Percentiles rank a stretch among this genome's conserved stretches.
These are phyloP conservation scores for Ilex asprella DNA, from an alignment of 257 asterid genomes.

Conservation along the genomic window DNA sequence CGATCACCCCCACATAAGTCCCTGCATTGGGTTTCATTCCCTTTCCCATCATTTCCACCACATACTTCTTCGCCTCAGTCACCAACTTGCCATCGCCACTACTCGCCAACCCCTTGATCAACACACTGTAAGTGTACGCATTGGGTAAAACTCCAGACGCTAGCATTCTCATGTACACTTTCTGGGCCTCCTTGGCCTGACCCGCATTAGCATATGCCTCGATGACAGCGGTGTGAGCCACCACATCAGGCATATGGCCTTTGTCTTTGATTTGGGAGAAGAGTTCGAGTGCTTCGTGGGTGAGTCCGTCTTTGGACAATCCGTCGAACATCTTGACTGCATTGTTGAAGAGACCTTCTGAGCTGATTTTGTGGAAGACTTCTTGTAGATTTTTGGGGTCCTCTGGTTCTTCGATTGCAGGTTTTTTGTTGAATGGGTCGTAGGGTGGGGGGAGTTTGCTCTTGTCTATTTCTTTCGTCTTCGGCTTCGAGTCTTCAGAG, in stretches of 20 bases:
- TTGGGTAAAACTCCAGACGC: slow-evolving; percentile 65
- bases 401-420: slow-evolving; percentile 36
- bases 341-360: slow-evolving; percentile 57
- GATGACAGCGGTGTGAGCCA: slow-evolving; percentile 81
- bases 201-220: slow-evolving; percentile 78
- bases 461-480: slow-evolving; percentile 20
- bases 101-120: slow-evolving; percentile 46
- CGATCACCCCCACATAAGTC: slow-evolving; percentile 38
- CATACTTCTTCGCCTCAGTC: slow-evolving; percentile 48
- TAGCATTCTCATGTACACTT: slow-evolving; percentile 63
- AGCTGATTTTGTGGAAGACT: slow-evolving; percentile 56
- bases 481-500: slow-evolving; percentile 21
- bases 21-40: slow-evolving; percentile 58
- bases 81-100: slow-evolving; percentile 56
- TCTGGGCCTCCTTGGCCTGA: slow-evolving; percentile 59
- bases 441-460: slow-evolving; percentile 67
- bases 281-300: slow-evolving; percentile 79
- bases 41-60: slow-evolving; percentile 63
- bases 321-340: slow-evolving; percentile 99
- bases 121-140: slow-evolving; percentile 52
- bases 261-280: slow-evolving; percentile 66
- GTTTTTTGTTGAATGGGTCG: slow-evolving; percentile 66
- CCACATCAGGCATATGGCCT: slow-evolving; percentile 72
- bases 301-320: slow-evolving; percentile 81
- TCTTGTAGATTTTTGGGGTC: slow-evolving; percentile 75